phyloP scores from a whole-genome alignment of 148 eudicot genomes.

The Dysphania ambrosioides region DNA sequence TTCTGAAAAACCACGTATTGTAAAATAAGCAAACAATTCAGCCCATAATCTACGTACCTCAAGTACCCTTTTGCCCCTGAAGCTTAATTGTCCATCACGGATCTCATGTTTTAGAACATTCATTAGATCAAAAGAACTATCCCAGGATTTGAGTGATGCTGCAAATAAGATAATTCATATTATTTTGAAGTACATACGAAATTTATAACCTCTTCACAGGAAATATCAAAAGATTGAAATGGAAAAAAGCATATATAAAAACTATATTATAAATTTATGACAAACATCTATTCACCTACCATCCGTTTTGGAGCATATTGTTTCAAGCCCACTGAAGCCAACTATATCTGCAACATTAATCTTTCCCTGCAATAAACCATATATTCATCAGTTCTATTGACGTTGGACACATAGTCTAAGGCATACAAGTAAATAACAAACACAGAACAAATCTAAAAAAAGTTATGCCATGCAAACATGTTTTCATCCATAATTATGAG shows the following conservation, averaged over 20 bases:
- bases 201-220: not conserved
- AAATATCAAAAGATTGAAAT: not conserved
- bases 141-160: conserved; percentile 63
- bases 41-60: conserved; percentile 44
- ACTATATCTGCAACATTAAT: conserved; percentile 60
- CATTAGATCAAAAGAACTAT: conserved; percentile 67
- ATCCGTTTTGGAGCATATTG: conserved; percentile 58
- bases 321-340: conserved; percentile 54
- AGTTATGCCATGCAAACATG: too few relatives aligned
- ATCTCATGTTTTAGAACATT: conserved; percentile 69
- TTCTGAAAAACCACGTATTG: too few relatives aligned
- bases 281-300: conserved; percentile 35
- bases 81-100: conserved; percentile 78
- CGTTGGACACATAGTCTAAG: not conserved
- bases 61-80: conserved; percentile 77
- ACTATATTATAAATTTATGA: not conserved
- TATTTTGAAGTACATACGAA: not conserved
- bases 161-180: conserved; percentile 22
- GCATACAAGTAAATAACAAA: not conserved
- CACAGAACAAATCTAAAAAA: not conserved
- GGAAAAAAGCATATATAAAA: not conserved
- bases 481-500: not conserved
- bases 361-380: conserved; percentile 51
- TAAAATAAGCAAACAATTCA: not conserved
- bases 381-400: conserved; percentile 14